Base-by-base conservation (phyloP, 495 filamentous ascomycete species). In the Penicillium roqueforti region DNA sequence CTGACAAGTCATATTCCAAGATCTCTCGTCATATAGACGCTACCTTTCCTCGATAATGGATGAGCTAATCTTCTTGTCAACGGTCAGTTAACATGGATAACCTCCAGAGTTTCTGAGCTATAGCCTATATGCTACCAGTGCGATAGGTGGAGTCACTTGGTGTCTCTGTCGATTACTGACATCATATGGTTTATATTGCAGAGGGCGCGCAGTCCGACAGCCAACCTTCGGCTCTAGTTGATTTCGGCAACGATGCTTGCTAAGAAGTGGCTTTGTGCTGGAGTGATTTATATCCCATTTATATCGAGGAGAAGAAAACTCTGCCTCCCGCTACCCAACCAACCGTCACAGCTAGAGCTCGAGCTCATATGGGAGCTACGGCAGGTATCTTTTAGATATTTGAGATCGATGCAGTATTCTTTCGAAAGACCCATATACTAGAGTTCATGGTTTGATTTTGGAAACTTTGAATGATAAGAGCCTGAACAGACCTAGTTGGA, bases 371-470 rank as follows among this genome's bases (percentile, higher is more conserved):
- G 28, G 28, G 28, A 31, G 28, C 9, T 13, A 31, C 3, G 28
- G 28, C 36, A 34, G 62, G 61, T 70, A 54, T 66, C n/a, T n/a
- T n/a, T 50, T 34, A 23, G 6, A 54, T 57, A 51, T 55, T 39
- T 57, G 11, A 51, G 54, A 52, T 55, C 43, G 11, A 61, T 26
- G 28, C 47, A 51, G 14, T 61, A 50, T n/a, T 29, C 51, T 22
- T 19, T 6, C 29, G 65, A 68, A 57, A 67, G 29, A 52, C 7
- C 32, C 8, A 56, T 70, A 40, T 65, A 70, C 42, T 40, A 66
- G 38, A 55, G 66, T 59, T 62, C 65, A n/a, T 70, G 60, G 65
- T 28, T 66, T 26, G 65, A 61, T 51, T 23, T 51, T 23, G 65
- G 58, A 53, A 48, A 18, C 56, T 51, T 44, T 28, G 63, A 67